A percentile compares a stretch with the other conserved stretches of the same genome.
These are phyloP conservation scores for Leccinum fuscescens DNA, from an alignment of 1,284 basidiomycete species.

Conservation along the genomic window DNA sequence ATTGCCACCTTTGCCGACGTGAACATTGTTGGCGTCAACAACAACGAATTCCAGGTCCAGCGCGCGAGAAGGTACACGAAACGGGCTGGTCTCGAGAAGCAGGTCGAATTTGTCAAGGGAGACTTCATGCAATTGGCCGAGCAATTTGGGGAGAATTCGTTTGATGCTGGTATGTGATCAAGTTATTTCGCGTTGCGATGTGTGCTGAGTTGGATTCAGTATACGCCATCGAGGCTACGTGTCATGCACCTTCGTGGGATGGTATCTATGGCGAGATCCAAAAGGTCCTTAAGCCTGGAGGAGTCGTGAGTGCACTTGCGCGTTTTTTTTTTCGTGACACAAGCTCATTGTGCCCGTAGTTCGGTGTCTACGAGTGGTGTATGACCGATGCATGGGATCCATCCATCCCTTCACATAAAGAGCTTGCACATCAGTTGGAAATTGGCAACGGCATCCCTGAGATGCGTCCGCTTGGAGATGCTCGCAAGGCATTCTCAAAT, in stretches of 20 bases:
- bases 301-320: conserved; percentile 64
- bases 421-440: conserved; percentile 87
- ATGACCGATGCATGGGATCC: conserved; percentile 97
- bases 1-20: conserved; percentile 92
- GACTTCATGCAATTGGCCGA: conserved; percentile 96
- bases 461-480: conserved; percentile 80
- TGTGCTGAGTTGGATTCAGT: conserved; percentile 43
- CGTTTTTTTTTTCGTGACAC: background rate
- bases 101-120: conserved; percentile 83
- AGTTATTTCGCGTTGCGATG: background rate
- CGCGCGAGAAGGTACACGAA: conserved; percentile 85
- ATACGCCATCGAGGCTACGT: conserved; percentile 97
- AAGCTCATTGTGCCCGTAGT: conserved; percentile 46
- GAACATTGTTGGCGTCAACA: conserved; percentile 89
- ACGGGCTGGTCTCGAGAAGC: conserved; percentile 72
- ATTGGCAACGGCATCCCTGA: conserved; percentile 97
- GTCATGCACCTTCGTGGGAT: conserved; percentile 94
- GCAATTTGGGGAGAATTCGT: conserved; percentile 90
- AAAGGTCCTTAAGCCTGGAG: conserved; percentile 96
- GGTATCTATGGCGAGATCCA: conserved; percentile 94
- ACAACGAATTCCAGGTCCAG: conserved; percentile 94
- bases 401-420: conserved; percentile 85
- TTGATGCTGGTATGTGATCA: conserved; percentile 80
- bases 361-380: conserved; percentile 98
- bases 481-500: conserved; percentile 75